Evolutionary conservation across 805 yeast species (phyloP).

Genomic region (Saccharomycopsis amapae): DNA sequence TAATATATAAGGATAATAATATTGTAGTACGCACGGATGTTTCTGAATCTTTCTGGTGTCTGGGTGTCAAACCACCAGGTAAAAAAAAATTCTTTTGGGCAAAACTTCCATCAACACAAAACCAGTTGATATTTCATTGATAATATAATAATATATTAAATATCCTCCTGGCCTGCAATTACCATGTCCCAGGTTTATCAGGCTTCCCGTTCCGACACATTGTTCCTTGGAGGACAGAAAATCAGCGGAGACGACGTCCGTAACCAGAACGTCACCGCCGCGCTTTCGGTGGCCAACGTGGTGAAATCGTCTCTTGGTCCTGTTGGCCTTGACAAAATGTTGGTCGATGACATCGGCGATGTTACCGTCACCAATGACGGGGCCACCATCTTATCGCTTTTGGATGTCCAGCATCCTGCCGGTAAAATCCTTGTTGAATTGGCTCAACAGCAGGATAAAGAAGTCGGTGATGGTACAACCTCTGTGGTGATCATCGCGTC

Average conservation of each 20-base stretch:
- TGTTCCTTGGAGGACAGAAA: conserved; percentile 94
- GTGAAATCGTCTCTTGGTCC: conserved; percentile 95
- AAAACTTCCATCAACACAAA: too few relatives aligned
- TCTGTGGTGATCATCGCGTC: conserved; percentile 95
- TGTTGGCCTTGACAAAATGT: conserved; percentile 96
- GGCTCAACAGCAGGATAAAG: conserved; percentile 98
- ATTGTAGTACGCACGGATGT: too few relatives aligned
- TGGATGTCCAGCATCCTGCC: conserved; percentile 98
- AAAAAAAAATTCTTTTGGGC: too few relatives aligned
- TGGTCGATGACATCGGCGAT: conserved; percentile 98
- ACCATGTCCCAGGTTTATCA: conserved; percentile 63
- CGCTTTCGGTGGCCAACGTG: conserved; percentile 89
- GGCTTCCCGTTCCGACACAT: conserved; percentile 82
- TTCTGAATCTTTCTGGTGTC: too few relatives aligned
- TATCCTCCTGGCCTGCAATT: too few relatives aligned
- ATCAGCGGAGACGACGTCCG: conserved; percentile 94
- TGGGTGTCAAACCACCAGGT: too few relatives aligned
- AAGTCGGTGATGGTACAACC: conserved; percentile 97
- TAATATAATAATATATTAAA: too few relatives aligned
- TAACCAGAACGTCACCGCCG: conserved; percentile 92
- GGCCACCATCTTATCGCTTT: conserved; percentile 82
- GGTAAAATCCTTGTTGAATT: conserved; percentile 94
- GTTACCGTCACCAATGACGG: conserved; percentile 99
- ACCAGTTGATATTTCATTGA: too few relatives aligned
- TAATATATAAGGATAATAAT: too few relatives aligned